Percentiles rank a stretch among this genome's conserved stretches.
Conservation (phyloP, 2,329 filamentous ascomycete species). For the Rhinocladiella similis region DNA sequence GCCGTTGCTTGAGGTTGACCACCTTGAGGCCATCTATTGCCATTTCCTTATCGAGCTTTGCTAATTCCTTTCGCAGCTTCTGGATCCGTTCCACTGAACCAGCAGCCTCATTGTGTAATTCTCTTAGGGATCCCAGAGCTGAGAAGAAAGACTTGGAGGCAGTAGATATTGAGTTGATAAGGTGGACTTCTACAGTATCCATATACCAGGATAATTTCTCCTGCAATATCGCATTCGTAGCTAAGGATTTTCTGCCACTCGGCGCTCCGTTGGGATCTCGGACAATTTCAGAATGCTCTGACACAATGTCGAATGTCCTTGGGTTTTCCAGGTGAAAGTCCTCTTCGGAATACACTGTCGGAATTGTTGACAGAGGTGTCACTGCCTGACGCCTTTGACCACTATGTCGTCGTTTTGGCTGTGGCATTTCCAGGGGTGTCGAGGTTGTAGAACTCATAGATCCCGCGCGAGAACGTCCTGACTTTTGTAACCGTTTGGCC, state of each 20-base stretch:
- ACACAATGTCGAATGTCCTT: slow-evolving; percentile 92
- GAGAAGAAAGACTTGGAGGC: slow-evolving; percentile 97
- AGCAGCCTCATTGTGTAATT: slow-evolving; percentile 87
- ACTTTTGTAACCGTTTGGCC: slow-evolving; percentile 45
- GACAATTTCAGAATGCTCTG: slow-evolving; percentile 96
- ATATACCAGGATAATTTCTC: slow-evolving; percentile 99
- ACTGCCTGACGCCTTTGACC: slow-evolving; percentile 66
- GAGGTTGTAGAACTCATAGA: slow-evolving; percentile 46
- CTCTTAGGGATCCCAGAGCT: slow-evolving; percentile 83
- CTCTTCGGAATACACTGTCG: slow-evolving; percentile 89
- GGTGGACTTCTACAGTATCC: slow-evolving; percentile 96
- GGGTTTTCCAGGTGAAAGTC: slow-evolving; percentile 95
- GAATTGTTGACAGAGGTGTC: slow-evolving; percentile 88
- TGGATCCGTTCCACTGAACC: slow-evolving; percentile 89
- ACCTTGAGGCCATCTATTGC: slow-evolving; percentile 82
- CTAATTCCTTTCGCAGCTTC: slow-evolving; percentile 73
- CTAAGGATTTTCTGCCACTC: slow-evolving; percentile 74
- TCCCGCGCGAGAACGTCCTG: slow-evolving; percentile 36
- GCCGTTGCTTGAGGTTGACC: slow-evolving; percentile 75
- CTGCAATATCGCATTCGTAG: slow-evolving; percentile 94
- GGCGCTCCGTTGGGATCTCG: slow-evolving; percentile 60
- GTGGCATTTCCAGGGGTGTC: slow-evolving; percentile 51
- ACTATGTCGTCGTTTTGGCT: slow-evolving; percentile 51
- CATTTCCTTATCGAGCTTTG: slow-evolving; percentile 81
- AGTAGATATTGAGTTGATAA: slow-evolving; percentile 93